Conservation (phyloP, 805 yeast species). For the Lachancea lanzarotensis region DNA sequence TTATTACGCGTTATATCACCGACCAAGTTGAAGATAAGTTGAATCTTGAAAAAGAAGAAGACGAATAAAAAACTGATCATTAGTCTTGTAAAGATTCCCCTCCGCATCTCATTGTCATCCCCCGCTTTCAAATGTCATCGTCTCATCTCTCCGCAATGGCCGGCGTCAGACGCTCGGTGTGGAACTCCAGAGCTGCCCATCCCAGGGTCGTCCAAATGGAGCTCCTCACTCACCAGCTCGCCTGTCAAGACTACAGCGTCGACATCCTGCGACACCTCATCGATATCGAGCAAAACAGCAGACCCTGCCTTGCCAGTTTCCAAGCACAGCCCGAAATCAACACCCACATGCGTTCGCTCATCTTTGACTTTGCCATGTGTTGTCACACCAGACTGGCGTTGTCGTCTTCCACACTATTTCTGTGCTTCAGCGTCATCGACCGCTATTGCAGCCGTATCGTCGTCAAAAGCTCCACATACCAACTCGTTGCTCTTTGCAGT, state of each 20-base stretch:
- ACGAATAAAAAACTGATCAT: too few species aligned
- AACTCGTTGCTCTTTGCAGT: slow-evolving; percentile 78
- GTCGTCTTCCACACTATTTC: slow-evolving; percentile 57
- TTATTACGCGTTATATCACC: too few species aligned
- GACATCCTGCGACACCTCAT: slow-evolving; percentile 36
- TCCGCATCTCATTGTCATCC: too few species aligned
- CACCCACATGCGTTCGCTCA: slow-evolving; percentile 57
- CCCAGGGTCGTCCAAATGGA: slow-evolving; percentile 42
- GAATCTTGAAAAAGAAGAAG: too few species aligned
- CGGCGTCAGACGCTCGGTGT: slow-evolving; percentile 8
- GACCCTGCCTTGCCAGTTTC: slow-evolving; percentile 26
- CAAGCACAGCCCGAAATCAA: slow-evolving; percentile 37
- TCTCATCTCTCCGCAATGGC: slow-evolving; percentile 5
- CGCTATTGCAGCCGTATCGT: slow-evolving; percentile 79
- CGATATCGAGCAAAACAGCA: slow-evolving; percentile 29
- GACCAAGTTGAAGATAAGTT: too few species aligned
- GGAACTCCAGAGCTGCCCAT: slow-evolving; percentile 31
- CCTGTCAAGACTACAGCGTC: slow-evolving; percentile 40
- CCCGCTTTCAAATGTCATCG: not conserved
- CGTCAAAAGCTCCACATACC: slow-evolving; percentile 76
- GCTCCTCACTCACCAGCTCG: slow-evolving; percentile 38
- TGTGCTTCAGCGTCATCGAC: slow-evolving; percentile 69
- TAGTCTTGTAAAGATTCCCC: too few species aligned
- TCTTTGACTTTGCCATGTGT: slow-evolving; percentile 78
- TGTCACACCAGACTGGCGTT: slow-evolving; percentile 56